Evolutionary conservation across 306 rosid species (phyloP), one percentile per base, ranked within the genome.

Genomic region (Elaeagnus macrophylla): DNA sequence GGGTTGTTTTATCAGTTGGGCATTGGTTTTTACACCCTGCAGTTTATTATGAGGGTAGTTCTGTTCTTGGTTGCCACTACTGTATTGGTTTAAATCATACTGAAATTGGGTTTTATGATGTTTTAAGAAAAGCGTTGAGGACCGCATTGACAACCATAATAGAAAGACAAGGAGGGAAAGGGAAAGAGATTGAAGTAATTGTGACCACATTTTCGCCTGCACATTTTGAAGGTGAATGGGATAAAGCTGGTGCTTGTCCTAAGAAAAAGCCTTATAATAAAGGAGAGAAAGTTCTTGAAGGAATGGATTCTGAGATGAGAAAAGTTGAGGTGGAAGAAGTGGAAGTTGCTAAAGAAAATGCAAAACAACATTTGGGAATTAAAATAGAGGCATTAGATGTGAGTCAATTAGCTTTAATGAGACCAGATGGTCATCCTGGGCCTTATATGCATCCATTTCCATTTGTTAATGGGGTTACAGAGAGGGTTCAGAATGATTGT

Each of bases 1-100:
- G 63, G 67, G 40, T 90, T 53, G 81, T 83, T 37, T 42, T 90
- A 13, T 90, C 97, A 7, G 57, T 83, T 59, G 97, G 95, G 16
- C 97, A 90, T 62, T 90, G 97, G 97, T 90, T 81, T 61, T 72
- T 86, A 48, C 95, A 75, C 70, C 95, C 97, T 1, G 95, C 97
- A 1, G 95, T 90, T 8, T 90, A 83, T 58, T 67, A 43, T 47
- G 97, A 90, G 9, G 77, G 74, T 7, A 81, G 37, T 59, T 71
- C 66, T 7, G 83, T 75, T 9, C 45, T 86, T 32, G 97, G 97
- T 0, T 90, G 97, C 57, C 95, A 86, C 69, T 83, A 69, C 12
- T 90, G 97, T 57, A 79, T 87, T 67, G 94, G 78, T 37, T 62
- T 79, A 1, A 86, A 90, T 59, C 81, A 86, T 73, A 83, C 91